Conservation (phyloP, 1,284 basidiomycete genomes). For the Ganoderma meredithae region DNA sequence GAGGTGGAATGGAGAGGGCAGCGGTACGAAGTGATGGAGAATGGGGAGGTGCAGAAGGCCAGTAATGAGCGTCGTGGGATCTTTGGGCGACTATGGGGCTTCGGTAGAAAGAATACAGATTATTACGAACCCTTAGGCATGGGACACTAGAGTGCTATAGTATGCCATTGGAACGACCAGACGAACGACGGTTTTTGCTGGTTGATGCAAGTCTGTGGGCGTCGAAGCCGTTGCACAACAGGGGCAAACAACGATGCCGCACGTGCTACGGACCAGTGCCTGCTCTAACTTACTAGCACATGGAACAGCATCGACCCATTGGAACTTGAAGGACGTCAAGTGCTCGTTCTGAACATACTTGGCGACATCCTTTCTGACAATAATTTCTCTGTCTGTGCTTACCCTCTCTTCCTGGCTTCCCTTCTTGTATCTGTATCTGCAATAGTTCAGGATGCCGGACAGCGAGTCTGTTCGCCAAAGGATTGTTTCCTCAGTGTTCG, state of each 20-base stretch:
- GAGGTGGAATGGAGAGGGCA: constrained; percentile 87
- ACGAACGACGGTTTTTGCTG: not conserved
- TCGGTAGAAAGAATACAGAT: constrained; percentile 26
- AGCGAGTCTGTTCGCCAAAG: constrained; percentile 61
- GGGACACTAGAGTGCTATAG: constrained; percentile 5
- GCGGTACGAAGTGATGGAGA: constrained; percentile 66
- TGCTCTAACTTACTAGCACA: no score
- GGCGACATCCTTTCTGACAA: not conserved
- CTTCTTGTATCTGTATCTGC: not conserved
- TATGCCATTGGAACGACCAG: not conserved
- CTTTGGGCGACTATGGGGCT: constrained; percentile 29
- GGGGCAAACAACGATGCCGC: not conserved
- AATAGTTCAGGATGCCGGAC: constrained; percentile 57
- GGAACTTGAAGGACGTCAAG: not conserved
- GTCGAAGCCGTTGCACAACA: not conserved
- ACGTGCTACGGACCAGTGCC: not conserved
- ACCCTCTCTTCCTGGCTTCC: not conserved
- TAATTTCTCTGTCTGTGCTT: not conserved
- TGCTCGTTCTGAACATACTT: not conserved
- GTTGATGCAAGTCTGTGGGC: not conserved
- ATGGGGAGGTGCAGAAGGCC: constrained; percentile 63
- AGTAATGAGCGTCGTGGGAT: constrained; percentile 26
- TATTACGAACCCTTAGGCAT: constrained; percentile 40
- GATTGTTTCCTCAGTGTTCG: constrained; percentile 86
- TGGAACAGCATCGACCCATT: not conserved